Conservation (phyloP, 345 rosid species). For the Melaleuca alternifolia region DNA sequence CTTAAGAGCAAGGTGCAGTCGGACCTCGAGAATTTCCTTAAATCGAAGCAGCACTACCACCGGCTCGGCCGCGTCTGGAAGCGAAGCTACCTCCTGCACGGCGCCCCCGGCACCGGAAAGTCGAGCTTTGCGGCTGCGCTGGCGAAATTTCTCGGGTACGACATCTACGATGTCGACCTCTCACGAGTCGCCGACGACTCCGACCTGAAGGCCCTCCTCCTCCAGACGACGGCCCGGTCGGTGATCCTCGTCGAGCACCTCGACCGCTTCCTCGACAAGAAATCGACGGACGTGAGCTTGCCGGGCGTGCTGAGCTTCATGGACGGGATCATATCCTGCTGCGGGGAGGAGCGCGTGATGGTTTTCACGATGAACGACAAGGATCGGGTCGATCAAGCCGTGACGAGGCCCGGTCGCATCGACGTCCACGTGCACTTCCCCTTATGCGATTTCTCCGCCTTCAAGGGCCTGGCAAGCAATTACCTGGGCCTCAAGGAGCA, state of each 20-base stretch:
- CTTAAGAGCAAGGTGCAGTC: constrained; percentile 37
- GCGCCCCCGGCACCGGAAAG: constrained; percentile 58
- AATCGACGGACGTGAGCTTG: constrained; percentile 27
- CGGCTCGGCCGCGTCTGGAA: constrained; percentile 62
- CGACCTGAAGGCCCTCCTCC: constrained; percentile 37
- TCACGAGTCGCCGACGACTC: constrained; percentile 32
- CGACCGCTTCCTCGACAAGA: constrained; percentile 35
- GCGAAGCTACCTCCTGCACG: constrained; percentile 56
- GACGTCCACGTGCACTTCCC: constrained; percentile 87
- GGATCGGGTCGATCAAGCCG: constrained; percentile 24
- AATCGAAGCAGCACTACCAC: constrained; percentile 52
- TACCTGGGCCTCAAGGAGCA: constrained; percentile 88
- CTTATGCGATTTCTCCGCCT: constrained; percentile 65
- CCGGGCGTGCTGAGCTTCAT: constrained; percentile 42
- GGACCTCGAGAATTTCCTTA: constrained; percentile 52
- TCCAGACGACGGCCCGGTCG: constrained; percentile 37
- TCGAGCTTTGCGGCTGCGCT: constrained; percentile 48
- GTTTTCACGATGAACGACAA: constrained; percentile 45
- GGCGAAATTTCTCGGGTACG: constrained; percentile 47
- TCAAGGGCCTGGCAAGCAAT: constrained; percentile 61
- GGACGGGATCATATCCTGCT: constrained; percentile 54
- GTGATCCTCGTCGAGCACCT: constrained; percentile 48
- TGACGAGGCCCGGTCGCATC: constrained; percentile 52
- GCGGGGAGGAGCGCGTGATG: constrained; percentile 51
- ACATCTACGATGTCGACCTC: constrained; percentile 50